Conservation (phyloP, 1,139 yeast genomes). For the Oligophagozyma castellii region DNA sequence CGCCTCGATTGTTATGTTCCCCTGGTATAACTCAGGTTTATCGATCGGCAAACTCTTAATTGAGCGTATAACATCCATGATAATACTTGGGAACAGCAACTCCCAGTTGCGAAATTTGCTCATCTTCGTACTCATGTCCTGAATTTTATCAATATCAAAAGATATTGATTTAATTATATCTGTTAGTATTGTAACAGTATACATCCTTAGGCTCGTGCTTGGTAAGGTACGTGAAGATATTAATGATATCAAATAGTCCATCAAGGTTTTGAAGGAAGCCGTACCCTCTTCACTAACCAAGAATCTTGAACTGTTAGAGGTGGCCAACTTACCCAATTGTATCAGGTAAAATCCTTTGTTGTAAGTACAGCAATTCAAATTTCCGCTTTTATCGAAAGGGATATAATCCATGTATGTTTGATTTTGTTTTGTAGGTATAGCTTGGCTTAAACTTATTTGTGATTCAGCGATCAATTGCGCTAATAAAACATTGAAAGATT, state of each 20-base stretch:
- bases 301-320: conserved; percentile 38
- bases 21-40: conserved; percentile 19
- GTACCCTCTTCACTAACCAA: conserved; percentile 24
- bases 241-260: conserved; percentile 35
- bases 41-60: conserved; percentile 17
- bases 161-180: conserved; percentile 36
- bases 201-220: conserved; percentile 31
- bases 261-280: conserved; percentile 32
- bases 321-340: conserved; percentile 33
- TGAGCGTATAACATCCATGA: conserved; percentile 12
- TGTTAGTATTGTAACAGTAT: conserved; percentile 37
- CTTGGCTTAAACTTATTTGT: conserved; percentile 14
- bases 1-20: conserved; percentile 30
- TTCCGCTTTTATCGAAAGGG: conserved; percentile 5
- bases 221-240: conserved; percentile 27
- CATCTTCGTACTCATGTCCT: conserved; percentile 8
- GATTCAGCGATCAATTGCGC: conserved; percentile 35
- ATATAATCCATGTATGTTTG: conserved; percentile 4
- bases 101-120: conserved; percentile 11
- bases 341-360: conserved; percentile 27
- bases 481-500: conserved; percentile 36
- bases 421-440: conserved; percentile 10
- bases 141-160: conserved; percentile 27
- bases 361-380: conserved; percentile 20
- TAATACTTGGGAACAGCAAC: conserved; percentile 10